Conservation (phyloP, 208 protist genomes). For the Willaertia magna region DNA sequence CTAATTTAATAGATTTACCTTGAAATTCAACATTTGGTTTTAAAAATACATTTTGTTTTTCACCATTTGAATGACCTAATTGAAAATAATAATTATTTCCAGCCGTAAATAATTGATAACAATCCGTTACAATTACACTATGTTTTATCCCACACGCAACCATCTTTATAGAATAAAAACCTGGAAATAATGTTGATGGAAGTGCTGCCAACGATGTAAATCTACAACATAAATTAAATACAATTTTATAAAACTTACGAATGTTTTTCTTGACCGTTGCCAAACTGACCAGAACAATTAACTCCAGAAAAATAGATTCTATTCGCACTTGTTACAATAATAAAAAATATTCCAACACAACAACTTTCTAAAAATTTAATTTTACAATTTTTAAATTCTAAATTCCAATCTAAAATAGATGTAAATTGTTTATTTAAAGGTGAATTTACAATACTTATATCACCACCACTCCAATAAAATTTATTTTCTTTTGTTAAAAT, state of each 20-base stretch:
- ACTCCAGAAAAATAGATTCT: background rate
- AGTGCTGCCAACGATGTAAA: background rate
- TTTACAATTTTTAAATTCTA: background rate
- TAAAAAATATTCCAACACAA: background rate
- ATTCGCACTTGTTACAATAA: background rate
- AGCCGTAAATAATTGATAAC: background rate
- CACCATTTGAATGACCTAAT: background rate
- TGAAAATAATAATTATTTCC: background rate
- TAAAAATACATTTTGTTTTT: background rate
- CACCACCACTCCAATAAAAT: background rate
- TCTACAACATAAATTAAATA: too few species aligned
- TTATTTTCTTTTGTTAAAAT: background rate
- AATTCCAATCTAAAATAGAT: background rate
- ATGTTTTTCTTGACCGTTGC: background rate
- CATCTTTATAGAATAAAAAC: background rate
- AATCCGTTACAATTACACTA: background rate
- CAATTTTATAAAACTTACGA: too few species aligned
- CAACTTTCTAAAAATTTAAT: background rate
- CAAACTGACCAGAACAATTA: background rate
- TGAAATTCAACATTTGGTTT: background rate
- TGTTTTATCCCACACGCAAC: background rate
- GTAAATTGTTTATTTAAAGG: background rate
- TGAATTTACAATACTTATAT: background rate
- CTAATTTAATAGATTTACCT: background rate
- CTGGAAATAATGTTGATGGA: background rate